Base-by-base conservation (phyloP, 2,329 filamentous ascomycete genomes). In the Colletotrichum paranaense region DNA sequence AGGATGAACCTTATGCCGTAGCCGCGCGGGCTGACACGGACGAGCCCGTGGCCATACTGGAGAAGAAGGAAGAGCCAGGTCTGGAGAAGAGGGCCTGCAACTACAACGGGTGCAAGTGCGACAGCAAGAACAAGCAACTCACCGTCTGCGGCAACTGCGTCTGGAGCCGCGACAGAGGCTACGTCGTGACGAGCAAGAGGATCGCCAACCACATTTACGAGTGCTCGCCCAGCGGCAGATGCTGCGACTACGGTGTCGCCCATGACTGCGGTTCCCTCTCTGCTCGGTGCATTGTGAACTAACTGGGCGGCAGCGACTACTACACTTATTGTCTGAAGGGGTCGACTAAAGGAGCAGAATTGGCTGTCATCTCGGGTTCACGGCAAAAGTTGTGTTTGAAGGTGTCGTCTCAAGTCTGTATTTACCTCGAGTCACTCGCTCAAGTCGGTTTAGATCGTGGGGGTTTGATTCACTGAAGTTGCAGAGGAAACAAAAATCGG, bases 131-230 rank as follows among this genome's bases (percentile, higher is more conserved):
- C 7, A 72, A 74, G 59, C 77, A 78, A 75, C 64, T 76, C 55
- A 76, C 74, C 11, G 74, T 73, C 67, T 78, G 77, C 66, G 77
- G 77, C 71, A 76, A 75, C 75, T 78, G 77, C 71, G 67, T 68
- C 22, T 77, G 76, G 76, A 55, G 53, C 63, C 53, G 73, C 65
- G 68, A 70, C 55, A 60, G 60, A 32, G 49, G 32, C 9, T 76
- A 69, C 42, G 68, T 76, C 35, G 72, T 78, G 56, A 77, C 75
- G 49, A 68, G 53, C 22, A 78, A 78, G 74, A 57, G 77, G 24
- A 68, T 74, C 35, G 42, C 5, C 59, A 75, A 68, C 56, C 72
- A 78, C 71, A 78, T 78, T 38, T 78, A 75, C 56, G 77, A 78
- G 74, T 78, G 77, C 64, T 74, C 75, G 26, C 74, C 72, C 30